A percentile compares a stretch with the other conserved stretches of the same genome.
phyloP scores from a whole-genome alignment of 331 rosid species.

The Phaseolus coccineus region DNA sequence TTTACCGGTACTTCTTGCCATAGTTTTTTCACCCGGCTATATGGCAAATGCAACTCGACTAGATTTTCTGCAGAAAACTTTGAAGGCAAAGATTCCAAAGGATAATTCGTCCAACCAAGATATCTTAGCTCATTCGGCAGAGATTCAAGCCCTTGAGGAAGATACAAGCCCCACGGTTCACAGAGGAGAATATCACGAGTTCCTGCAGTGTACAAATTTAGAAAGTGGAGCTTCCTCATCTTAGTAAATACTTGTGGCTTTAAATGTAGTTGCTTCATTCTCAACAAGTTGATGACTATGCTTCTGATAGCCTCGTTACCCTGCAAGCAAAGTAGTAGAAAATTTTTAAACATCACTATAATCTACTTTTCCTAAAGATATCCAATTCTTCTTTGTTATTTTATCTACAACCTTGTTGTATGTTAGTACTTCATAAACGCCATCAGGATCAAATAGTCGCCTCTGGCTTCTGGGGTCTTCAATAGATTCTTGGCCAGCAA shows the following conservation, averaged over 20 bases:
- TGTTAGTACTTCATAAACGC: slow-evolving; percentile 29
- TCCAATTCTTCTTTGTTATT: neutral
- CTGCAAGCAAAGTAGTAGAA: neutral
- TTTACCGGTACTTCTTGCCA: slow-evolving; percentile 36
- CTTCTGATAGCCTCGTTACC: slow-evolving; percentile 37
- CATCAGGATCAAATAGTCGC: slow-evolving; percentile 33
- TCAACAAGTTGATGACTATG: slow-evolving; percentile 17
- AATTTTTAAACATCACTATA: neutral
- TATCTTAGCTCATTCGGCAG: slow-evolving; percentile 35
- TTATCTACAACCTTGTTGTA: slow-evolving; percentile 16
- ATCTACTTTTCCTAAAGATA: neutral
- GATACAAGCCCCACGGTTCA: neutral
- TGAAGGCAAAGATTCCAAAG: slow-evolving; percentile 38
- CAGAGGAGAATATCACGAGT: neutral
- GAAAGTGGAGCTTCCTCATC: slow-evolving; percentile 45
- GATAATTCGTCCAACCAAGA: slow-evolving; percentile 35
- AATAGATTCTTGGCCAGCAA: slow-evolving; percentile 26
- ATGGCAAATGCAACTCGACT: slow-evolving; percentile 2
- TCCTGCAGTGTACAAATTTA: slow-evolving; percentile 16
- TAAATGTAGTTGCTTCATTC: slow-evolving; percentile 17
- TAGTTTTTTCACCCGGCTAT: slow-evolving; percentile 25
- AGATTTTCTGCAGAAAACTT: slow-evolving; percentile 33
- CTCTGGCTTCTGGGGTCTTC: neutral
- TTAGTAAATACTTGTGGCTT: slow-evolving; percentile 18
- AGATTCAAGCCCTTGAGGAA: slow-evolving; percentile 33